phyloP scores from a whole-genome alignment of 169 alveolate genomes.

The Besnoitia besnoiti region DNA sequence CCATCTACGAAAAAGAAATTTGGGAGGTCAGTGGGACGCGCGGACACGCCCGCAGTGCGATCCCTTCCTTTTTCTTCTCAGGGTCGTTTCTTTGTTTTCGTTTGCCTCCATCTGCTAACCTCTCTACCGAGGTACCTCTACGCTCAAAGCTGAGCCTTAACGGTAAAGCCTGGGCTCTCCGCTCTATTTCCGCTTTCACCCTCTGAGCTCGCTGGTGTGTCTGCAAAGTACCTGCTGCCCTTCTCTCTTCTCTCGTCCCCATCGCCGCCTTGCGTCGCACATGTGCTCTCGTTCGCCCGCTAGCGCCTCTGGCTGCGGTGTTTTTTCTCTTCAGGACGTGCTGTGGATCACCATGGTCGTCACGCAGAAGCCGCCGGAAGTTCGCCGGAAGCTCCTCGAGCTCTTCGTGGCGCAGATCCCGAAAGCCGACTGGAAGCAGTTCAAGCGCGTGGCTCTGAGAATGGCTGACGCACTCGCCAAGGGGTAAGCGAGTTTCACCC shows the following conservation, averaged over 20 bases:
- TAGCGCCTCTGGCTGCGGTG: neutral
- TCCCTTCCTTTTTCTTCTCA: neutral
- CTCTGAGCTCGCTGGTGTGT: too few relatives aligned
- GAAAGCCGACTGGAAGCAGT: constrained; percentile 76
- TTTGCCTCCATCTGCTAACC: too few relatives aligned
- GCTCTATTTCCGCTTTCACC: neutral
- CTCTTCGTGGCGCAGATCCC: constrained; percentile 76
- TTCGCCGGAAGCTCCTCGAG: constrained; percentile 73
- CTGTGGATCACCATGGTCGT: constrained; percentile 64
- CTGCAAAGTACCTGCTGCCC: too few relatives aligned
- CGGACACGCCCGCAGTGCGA: too few relatives aligned
- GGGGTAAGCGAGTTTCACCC: too few relatives aligned
- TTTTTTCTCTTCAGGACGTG: constrained; percentile 63
- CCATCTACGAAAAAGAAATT: constrained; percentile 70
- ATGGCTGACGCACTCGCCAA: constrained; percentile 65
- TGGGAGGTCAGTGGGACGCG: constrained; percentile 66
- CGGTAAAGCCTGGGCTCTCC: neutral
- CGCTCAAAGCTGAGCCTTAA: too few relatives aligned
- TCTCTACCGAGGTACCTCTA: too few relatives aligned
- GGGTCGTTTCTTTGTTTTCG: neutral
- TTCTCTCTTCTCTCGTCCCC: neutral
- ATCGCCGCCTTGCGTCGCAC: neutral
- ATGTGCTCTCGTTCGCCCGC: neutral
- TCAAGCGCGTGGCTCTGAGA: constrained; percentile 69
- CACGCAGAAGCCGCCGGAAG: constrained; percentile 65